Conservation (phyloP, 192 early-diverging fungal species). For the Thamnidium elegans region DNA sequence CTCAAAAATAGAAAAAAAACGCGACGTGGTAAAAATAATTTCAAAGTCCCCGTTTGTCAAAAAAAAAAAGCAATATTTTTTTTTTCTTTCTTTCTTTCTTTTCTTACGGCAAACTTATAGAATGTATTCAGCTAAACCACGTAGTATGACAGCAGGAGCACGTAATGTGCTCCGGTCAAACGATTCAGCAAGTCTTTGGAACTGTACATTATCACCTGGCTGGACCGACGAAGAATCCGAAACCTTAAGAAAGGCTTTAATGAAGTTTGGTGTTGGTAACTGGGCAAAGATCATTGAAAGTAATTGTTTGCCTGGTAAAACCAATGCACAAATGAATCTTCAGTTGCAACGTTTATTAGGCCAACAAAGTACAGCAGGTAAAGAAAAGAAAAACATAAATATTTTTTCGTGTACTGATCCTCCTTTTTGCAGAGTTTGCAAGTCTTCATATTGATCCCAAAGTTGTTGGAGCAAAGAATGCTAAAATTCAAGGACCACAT, state of each 20-base stretch:
- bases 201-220: slow-evolving; percentile 89
- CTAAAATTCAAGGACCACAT: slow-evolving; percentile 73
- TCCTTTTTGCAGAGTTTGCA: slow-evolving; percentile 68
- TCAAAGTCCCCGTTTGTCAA: too few species aligned
- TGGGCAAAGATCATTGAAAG: slow-evolving; percentile 95
- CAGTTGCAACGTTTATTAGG: slow-evolving; percentile 93
- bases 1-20: too few species aligned
- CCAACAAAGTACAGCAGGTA: slow-evolving; percentile 91
- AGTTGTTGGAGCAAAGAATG: slow-evolving; percentile 84
- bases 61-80: not conserved
- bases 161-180: slow-evolving; percentile 90
- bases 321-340: slow-evolving; percentile 96
- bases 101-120: not conserved
- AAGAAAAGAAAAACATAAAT: not conserved
- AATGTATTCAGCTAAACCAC: slow-evolving; percentile 52
- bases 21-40: too few species aligned
- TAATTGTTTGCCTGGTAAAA: slow-evolving; percentile 88
- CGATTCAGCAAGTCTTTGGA: slow-evolving; percentile 93
- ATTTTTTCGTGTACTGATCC: not conserved
- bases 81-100: not conserved
- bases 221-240: slow-evolving; percentile 88
- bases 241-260: slow-evolving; percentile 76
- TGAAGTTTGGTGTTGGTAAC: slow-evolving; percentile 90
- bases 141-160: slow-evolving; percentile 86
- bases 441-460: slow-evolving; percentile 88